Evolutionary conservation across 129 eudicot genomes (phyloP).

Genomic region (Apium graveolens): DNA sequence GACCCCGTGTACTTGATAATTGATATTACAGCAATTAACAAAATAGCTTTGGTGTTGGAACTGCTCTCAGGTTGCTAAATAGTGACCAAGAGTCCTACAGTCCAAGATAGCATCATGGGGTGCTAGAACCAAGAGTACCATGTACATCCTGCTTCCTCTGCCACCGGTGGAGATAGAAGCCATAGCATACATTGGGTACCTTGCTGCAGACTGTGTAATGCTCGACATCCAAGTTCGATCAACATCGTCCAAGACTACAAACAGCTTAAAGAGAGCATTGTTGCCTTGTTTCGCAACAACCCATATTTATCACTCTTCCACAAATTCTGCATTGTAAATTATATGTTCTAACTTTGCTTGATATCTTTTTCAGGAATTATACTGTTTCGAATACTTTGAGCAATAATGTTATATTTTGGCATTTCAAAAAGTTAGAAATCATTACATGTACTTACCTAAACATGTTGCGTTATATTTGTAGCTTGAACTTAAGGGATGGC

Average conservation of each 20-base stretch:
- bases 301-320: neutral
- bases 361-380: too few species aligned
- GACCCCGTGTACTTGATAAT: constrained; percentile 87
- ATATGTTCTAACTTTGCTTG: neutral
- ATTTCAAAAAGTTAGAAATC: too few species aligned
- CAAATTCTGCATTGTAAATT: neutral
- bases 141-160: constrained; percentile 54
- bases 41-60: constrained; percentile 82
- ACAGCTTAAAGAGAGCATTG: constrained; percentile 54
- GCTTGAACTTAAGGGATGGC: too few species aligned
- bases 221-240: constrained; percentile 49
- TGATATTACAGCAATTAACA: constrained; percentile 48
- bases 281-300: constrained; percentile 44
- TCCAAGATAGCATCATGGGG: constrained; percentile 45
- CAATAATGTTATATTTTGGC: too few species aligned
- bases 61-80: constrained; percentile 58
- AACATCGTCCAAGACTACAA: constrained; percentile 54
- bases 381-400: neutral
- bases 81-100: constrained; percentile 17
- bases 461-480: too few species aligned
- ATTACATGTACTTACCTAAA: neutral
- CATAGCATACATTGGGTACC: constrained; percentile 57
- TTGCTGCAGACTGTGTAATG: constrained; percentile 71
- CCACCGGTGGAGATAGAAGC: constrained; percentile 80
- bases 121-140: constrained; percentile 46